Conservation (phyloP, 768 basidiomycete species). For the Auriscalpium microsporum region DNA sequence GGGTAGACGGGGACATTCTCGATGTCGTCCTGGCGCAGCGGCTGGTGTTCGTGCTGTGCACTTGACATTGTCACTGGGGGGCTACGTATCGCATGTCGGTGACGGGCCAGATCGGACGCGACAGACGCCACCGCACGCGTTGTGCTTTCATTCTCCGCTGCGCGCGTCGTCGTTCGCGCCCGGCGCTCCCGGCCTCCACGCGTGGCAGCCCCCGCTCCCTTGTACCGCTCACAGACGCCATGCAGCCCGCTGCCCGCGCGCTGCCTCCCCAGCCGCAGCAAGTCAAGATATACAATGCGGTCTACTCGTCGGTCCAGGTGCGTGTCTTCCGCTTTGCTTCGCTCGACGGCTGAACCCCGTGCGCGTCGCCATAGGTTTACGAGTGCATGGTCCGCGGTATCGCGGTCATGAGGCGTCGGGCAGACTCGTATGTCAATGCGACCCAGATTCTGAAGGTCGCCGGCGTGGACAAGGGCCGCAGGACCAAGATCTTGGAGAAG, state of each 20-base stretch:
- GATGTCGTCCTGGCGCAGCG: constrained; percentile 43
- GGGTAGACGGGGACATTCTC: constrained; percentile 65
- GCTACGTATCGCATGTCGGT: background rate
- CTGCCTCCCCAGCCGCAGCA: constrained; percentile 27
- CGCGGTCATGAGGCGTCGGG: constrained; percentile 94
- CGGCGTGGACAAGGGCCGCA: constrained; percentile 91
- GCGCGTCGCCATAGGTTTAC: constrained; percentile 56
- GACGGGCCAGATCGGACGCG: background rate
- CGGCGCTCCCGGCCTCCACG: background rate
- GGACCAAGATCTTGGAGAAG: constrained; percentile 96
- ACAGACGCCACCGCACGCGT: background rate
- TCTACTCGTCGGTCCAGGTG: constrained; percentile 86
- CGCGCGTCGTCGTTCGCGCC: background rate
- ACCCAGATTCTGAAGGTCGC: constrained; percentile 99
- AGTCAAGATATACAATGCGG: constrained; percentile 89
- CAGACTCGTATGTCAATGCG: constrained; percentile 95
- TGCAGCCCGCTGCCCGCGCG: constrained; percentile 1
- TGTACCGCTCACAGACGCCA: constrained; percentile 8
- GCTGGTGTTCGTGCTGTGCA: constrained; percentile 23
- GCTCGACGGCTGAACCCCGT: background rate
- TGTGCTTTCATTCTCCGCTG: background rate
- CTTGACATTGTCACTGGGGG: background rate
- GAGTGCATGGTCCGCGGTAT: constrained; percentile 98
- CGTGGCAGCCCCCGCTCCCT: background rate
- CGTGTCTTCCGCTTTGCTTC: background rate